These are phyloP conservation scores for Lasiodiplodia sp. DNA, from an alignment of 2,329 filamentous ascomycete genomes.

Conservation along the genomic window DNA sequence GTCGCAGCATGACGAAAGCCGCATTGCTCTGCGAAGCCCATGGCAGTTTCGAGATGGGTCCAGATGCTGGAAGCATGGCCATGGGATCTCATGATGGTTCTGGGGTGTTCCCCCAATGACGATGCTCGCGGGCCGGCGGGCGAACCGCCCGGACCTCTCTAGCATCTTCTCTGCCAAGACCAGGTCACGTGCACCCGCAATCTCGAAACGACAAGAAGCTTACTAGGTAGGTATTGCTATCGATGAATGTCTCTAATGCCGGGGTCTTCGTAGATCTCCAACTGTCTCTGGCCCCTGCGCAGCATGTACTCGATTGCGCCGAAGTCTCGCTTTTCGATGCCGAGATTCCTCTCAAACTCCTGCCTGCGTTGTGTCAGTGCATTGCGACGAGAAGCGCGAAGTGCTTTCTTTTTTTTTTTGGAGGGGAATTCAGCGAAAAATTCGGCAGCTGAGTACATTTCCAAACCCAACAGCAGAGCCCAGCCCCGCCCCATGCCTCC, in stretches of 20 bases:
- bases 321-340: constrained; percentile 84
- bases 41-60: constrained; percentile 21
- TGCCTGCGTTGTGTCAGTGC: constrained; percentile 54
- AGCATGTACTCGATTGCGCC: constrained; percentile 83
- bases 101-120: constrained; percentile 14
- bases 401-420: no score
- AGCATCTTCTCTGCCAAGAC: constrained; percentile 20
- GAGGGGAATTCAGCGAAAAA: neutral
- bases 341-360: constrained; percentile 77
- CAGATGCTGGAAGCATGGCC: constrained; percentile 17
- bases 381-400: neutral
- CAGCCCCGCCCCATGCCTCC: no score
- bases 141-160: constrained; percentile 12
- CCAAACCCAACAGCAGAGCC: no score
- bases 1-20: constrained; percentile 9
- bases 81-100: constrained; percentile 17
- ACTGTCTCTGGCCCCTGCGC: constrained; percentile 79
- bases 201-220: no score
- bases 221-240: constrained; percentile 12
- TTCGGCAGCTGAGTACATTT: no score
- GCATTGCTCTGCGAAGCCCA: neutral
- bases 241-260: constrained; percentile 76
- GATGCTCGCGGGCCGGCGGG: neutral
- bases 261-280: constrained; percentile 81
- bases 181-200: constrained; percentile 17